Evolutionary conservation across 805 yeast genomes (phyloP), one percentile per base, ranked within the genome.

Genomic region (Kazachstania africana): DNA sequence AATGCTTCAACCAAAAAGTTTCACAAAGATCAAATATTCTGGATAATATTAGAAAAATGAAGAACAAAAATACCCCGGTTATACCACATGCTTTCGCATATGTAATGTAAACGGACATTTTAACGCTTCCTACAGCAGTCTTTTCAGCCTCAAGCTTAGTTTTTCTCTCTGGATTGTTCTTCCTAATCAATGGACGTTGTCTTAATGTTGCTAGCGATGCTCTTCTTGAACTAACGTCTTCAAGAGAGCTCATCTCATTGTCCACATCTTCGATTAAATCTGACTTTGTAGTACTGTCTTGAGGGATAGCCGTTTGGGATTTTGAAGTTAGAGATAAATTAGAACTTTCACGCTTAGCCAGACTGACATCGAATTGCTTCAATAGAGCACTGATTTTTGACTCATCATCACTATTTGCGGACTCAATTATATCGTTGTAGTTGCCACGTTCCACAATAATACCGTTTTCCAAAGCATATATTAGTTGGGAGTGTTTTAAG

Each of bases 191-290:
- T 20, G 62, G 56, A 16, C 49, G 43, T 40, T 66, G 63, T 24
- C 58, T 63, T 46, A 76, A 70, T 4, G 83, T 66, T 4, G 79
- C 82, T 23, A 72, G 45, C 39, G 81, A 72, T 0, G 87, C 83
- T 36, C 76, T 66, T 40, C 81, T 66, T 12, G 53, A 46, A 25
- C 39, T 39, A 3, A 35, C 32, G 2, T 28, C 36, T 6, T 32
- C 38, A n/a, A n/a, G n/a, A n/a, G n/a, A n/a, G n/a, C n/a, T n/a
- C 3, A 31, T 16, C 15, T 35, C 41, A 14, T 31, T 34, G 6
- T 29, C 28, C 17, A 18, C 32, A 3, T 19, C 36, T 16, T 27
- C 27, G 12, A 16, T 10, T 12, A 13, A 16, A 5, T 29, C 34
- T 18, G 43, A 38, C 8, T 26, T 38, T 3, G 32, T 28, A 17